Base-by-base conservation (phyloP, 1,139 yeast genomes). In the Kurtzmaniella quercitrusa region DNA sequence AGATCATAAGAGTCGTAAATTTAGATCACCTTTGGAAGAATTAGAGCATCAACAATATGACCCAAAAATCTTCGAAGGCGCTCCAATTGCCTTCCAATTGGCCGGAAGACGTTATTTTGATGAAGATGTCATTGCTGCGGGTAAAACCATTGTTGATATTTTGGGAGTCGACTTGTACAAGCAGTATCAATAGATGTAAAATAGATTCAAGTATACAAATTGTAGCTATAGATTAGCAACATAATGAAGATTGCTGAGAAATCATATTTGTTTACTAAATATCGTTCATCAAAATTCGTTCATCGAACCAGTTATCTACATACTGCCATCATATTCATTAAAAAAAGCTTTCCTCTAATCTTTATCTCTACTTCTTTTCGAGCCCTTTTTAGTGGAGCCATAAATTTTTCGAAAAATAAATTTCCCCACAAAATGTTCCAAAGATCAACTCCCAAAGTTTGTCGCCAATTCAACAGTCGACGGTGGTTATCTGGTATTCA, bases 11-110 rank as follows among this genome's bases (percentile, higher is more conserved):
- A 14, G 14, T 14, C 32, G 36, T 11, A 12, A 35, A 12, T 57
- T 45, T 51, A 62, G 82, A 65, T 70, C 72, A 41, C 61, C 56
- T 5, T 55, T 76, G 47, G 84, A 78, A 50, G 59, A 68, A 50
- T 64, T 78, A 37, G 72, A 66, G 47, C 60, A 60, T 38, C 51
- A 49, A n/a, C 50, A 50, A 40, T 68, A 68, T 46, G 55, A 60
- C 17, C 69, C 74, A 2, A 62, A 61, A 33, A 50, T 56, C 26
- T 67, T 65, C 40, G 49, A 49, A 15, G 70, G 69, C n/a, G 74
- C 74, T 1, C 74, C 74, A 30, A 56, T 68, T 48, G 74, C 65
- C n/a, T 59, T 68, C 43, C 74, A 68, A 50, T 59, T 68, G 40
- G 53, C 62, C 23, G 73, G 73, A 34, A 61, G 66, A 52, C 61